Conservation (phyloP, 805 yeast genomes). For the Ogataea paraovalis region DNA sequence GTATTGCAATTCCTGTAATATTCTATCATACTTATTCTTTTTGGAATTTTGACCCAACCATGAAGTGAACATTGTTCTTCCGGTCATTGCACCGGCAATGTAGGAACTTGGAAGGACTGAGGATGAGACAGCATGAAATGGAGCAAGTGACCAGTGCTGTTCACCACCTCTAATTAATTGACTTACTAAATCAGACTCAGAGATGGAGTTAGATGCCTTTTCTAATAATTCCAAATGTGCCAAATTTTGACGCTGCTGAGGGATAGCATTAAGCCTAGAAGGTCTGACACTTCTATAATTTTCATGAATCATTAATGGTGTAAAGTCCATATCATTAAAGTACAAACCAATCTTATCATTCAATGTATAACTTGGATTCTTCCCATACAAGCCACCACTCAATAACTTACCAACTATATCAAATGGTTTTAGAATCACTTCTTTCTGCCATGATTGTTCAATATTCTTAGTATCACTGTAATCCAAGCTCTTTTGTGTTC, state of each 20-base stretch:
- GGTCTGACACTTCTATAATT: conserved; percentile 76
- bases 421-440: conserved; percentile 86
- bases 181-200: conserved; percentile 81
- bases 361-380: conserved; percentile 48
- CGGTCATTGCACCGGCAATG: conserved; percentile 66
- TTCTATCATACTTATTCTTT: conserved; percentile 67
- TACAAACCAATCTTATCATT: conserved; percentile 84
- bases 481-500: conserved; percentile 62
- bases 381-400: conserved; percentile 55
- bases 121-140: conserved; percentile 84
- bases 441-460: conserved; percentile 78
- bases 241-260: conserved; percentile 34
- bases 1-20: conserved; percentile 83
- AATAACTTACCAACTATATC: conserved; percentile 75
- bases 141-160: conserved; percentile 92
- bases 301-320: conserved; percentile 95
- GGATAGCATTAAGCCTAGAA: conserved; percentile 16
- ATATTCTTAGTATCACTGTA: conserved; percentile 60
- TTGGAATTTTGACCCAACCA: conserved; percentile 93
- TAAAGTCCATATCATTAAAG: conserved; percentile 90
- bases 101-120: conserved; percentile 74
- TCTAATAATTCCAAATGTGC: conserved; percentile 62
- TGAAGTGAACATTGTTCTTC: conserved; percentile 72
- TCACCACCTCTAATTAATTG: conserved; percentile 81
- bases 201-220: conserved; percentile 80